Evolutionary conservation across 768 basidiomycete species (phyloP).

Genomic region (Psilocybe cubensis): DNA sequence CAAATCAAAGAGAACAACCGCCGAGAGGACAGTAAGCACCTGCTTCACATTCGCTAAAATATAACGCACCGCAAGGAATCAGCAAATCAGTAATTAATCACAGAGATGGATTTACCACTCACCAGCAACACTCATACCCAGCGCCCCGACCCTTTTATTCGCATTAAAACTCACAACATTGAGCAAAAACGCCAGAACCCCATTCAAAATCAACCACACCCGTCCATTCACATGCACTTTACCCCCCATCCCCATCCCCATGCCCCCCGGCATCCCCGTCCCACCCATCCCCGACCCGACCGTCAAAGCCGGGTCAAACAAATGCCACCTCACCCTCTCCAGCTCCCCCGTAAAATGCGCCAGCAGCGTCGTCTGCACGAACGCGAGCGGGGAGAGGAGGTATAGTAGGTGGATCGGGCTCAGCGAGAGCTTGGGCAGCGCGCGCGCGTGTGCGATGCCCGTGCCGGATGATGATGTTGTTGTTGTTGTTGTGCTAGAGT

Average conservation of each 20-base stretch:
- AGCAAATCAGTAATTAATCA: neutral
- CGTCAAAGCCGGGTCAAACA: constrained; percentile 26
- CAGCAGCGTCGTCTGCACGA: constrained; percentile 81
- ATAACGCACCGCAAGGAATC: neutral
- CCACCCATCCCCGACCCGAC: too few relatives aligned
- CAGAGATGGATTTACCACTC: constrained; percentile 24
- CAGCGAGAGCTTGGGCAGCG: constrained; percentile 34
- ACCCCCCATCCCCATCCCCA: constrained; percentile 23
- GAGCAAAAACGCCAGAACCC: constrained; percentile 85
- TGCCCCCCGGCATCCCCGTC: constrained; percentile 31
- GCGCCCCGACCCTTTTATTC: constrained; percentile 88
- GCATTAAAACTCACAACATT: constrained; percentile 96
- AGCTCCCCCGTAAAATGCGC: constrained; percentile 86
- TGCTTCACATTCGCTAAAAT: constrained; percentile 86
- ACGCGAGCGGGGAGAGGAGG: constrained; percentile 91
- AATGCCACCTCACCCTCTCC: constrained; percentile 45
- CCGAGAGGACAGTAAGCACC: constrained; percentile 85
- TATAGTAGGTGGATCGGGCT: constrained; percentile 83
- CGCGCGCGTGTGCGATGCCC: too few relatives aligned
- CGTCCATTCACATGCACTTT: constrained; percentile 42
- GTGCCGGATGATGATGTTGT: too few relatives aligned
- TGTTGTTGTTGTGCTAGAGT: too few relatives aligned
- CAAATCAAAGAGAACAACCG: constrained; percentile 83
- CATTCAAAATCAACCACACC: constrained; percentile 72
- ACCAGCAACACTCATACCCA: constrained; percentile 93